Evolutionary conservation across 805 yeast genomes (phyloP).

Genomic region (Cyberlindnera americana): DNA sequence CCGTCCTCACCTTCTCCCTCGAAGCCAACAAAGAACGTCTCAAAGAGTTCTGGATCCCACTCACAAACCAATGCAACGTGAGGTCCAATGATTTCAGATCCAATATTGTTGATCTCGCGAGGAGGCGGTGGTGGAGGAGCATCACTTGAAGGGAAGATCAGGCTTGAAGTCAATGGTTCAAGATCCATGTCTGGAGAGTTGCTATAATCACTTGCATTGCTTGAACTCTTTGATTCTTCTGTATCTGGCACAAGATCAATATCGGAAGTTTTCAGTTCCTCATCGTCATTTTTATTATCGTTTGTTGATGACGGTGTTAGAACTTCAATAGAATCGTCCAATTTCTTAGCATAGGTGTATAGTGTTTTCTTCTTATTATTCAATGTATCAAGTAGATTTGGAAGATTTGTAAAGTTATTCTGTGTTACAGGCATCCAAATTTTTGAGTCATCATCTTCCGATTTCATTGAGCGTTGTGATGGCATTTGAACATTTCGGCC

Average conservation of each 20-base stretch:
- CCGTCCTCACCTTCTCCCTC: conserved; percentile 45
- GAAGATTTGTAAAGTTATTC: conserved; percentile 40
- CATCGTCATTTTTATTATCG: conserved; percentile 2
- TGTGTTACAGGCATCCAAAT: conserved; percentile 43
- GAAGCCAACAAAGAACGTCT: conserved; percentile 49
- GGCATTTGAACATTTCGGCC: background rate
- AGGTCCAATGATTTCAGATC: conserved; percentile 23
- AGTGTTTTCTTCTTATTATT: conserved; percentile 27
- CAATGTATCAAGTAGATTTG: conserved; percentile 33
- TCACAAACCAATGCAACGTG: conserved; percentile 56
- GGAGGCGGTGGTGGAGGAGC: too few relatives aligned
- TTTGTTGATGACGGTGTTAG: conserved; percentile 1
- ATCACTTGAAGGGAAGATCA: background rate
- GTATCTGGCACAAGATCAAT: background rate
- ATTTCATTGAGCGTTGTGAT: background rate
- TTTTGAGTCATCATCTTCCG: conserved; percentile 18
- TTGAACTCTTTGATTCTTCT: background rate
- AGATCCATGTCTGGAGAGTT: conserved; percentile 8
- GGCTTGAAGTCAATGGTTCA: conserved; percentile 10
- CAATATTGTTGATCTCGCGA: too few relatives aligned
- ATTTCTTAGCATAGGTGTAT: conserved; percentile 29
- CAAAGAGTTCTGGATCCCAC: conserved; percentile 52
- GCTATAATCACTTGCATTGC: conserved; percentile 5
- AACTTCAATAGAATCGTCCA: conserved; percentile 14
- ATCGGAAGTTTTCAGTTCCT: conserved; percentile 1